Percentiles rank a stretch among this genome's conserved stretches.
Evolutionary conservation across 345 rosid species (phyloP).

Genomic region (Reutealis trisperma): DNA sequence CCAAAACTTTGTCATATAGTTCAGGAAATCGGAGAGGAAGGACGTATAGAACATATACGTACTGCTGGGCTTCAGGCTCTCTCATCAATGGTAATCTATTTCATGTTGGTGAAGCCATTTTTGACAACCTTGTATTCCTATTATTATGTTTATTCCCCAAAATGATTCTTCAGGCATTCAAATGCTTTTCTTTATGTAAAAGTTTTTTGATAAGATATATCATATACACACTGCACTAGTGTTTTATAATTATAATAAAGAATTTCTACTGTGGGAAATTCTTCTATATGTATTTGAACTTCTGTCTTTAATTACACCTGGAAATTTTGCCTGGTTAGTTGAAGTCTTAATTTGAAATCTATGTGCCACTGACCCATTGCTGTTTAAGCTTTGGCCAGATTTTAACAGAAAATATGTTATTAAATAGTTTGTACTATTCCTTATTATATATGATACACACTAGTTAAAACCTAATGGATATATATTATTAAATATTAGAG

Average conservation of each 20-base stretch:
- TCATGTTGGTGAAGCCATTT: not conserved
- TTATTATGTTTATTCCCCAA: not conserved
- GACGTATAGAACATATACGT: constrained; percentile 34
- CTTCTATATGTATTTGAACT: not conserved
- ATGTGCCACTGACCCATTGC: not conserved
- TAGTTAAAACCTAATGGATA: too few species aligned
- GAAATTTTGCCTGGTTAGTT: not conserved
- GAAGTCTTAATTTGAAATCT: not conserved
- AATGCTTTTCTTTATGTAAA: not conserved
- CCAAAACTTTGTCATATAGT: constrained; percentile 65
- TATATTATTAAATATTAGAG: too few species aligned
- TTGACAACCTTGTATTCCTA: not conserved
- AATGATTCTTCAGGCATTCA: not conserved
- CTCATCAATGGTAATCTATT: constrained; percentile 55
- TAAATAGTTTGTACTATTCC: not conserved
- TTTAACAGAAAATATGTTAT: not conserved
- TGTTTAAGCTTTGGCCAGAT: not conserved
- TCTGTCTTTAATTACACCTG: not conserved
- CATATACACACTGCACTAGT: not conserved
- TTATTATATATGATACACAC: not conserved
- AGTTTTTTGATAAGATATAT: not conserved
- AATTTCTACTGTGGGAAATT: not conserved
- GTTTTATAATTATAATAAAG: not conserved
- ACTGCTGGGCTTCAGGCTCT: constrained; percentile 72
- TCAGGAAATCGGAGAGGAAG: constrained; percentile 61